Evolutionary conservation across 83 land plant species (phyloP), one percentile per base, ranked within the genome.

Genomic region (Picea abies): DNA sequence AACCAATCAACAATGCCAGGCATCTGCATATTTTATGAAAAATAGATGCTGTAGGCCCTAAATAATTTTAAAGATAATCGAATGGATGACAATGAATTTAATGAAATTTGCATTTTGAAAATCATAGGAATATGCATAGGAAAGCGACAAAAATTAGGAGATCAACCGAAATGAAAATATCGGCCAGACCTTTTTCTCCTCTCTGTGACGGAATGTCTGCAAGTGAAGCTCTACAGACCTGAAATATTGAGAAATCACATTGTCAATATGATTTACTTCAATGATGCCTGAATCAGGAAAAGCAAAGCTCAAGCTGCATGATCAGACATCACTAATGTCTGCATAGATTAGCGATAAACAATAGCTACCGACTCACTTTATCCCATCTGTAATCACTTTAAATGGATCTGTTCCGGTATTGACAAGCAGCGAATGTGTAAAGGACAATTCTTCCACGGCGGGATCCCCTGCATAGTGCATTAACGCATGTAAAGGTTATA

Each of bases 1-100:
- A 96, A 96, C 95, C 96, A 96, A 80, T 96, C 98, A 41, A 96
- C 83, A 71, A 96, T 89, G 41, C 96, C 93, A 60, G 98, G 98
- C 78, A 91, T 63, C 98, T 96, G 86, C 39, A 79, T 63, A 63
- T 19, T 63, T 19, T 19, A 63, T 19, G 20, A 63, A 62, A 3
- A 62, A n/a, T 7, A 19, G 22, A 19, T 4, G 9, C 7, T n/a
- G 20, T 63, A 10, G 14, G 65, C 8, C 22, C 22, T 19, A 5
- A 63, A 63, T 19, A 11, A 63, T 63, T 63, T 19, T n/a, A 0
- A 52, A 52, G 12, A 52, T 52, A 52, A 52, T 52, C 14, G 14
- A 11, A 52, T 52, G 10, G 56, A 52, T 63, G 56, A 10, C 56
- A 52, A 52, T 52, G 12, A 1, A 49, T 52, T 11, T n/a, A 19